A percentile compares a stretch with the other conserved stretches of the same genome.
phyloP scores from a whole-genome alignment of 2,329 filamentous ascomycete genomes.

The Aspergillus sp. region DNA sequence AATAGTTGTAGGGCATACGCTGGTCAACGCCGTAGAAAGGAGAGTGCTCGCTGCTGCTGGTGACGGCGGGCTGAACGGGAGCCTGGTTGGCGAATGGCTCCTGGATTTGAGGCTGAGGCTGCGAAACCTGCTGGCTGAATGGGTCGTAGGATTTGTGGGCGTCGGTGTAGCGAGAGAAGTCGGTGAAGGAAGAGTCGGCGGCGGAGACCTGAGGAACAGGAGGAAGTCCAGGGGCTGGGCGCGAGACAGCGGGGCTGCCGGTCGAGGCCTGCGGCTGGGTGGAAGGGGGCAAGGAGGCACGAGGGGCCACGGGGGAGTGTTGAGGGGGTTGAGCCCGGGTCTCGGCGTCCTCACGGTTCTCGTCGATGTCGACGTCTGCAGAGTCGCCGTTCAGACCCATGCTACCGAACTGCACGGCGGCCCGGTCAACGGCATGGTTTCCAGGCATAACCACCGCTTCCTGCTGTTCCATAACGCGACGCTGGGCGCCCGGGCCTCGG shows the following conservation, averaged over 20 bases:
- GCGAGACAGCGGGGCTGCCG: conserved; percentile 49
- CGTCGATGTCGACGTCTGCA: conserved; percentile 70
- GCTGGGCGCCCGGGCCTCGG: conserved; percentile 77
- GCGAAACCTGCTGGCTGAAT: conserved; percentile 72
- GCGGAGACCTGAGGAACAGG: conserved; percentile 57
- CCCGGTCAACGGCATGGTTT: conserved; percentile 89
- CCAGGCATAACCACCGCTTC: conserved; percentile 98
- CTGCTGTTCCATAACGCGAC: conserved; percentile 88
- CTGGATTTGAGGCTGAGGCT: conserved; percentile 63
- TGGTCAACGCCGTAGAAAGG: conserved; percentile 81
- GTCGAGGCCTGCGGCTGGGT: conserved; percentile 38
- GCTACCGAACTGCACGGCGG: conserved; percentile 93
- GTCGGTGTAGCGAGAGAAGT: conserved; percentile 55
- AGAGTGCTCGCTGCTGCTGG: conserved; percentile 70
- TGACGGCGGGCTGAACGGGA: conserved; percentile 59
- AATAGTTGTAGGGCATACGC: conserved; percentile 75
- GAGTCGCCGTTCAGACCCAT: conserved; percentile 78
- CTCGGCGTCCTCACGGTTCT: conserved; percentile 91
- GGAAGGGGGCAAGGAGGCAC: conserved; percentile 78
- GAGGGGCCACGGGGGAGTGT: conserved; percentile 84
- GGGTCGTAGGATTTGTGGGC: conserved; percentile 83
- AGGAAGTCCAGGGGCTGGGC: conserved; percentile 62
- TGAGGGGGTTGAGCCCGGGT: conserved; percentile 90
- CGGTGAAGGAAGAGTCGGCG: conserved; percentile 47
- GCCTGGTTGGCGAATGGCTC: conserved; percentile 55